Percentiles rank a stretch among this genome's conserved stretches.
Conservation (phyloP, 2,329 filamentous ascomycete species). For the Dothiorella sarmentorum region DNA sequence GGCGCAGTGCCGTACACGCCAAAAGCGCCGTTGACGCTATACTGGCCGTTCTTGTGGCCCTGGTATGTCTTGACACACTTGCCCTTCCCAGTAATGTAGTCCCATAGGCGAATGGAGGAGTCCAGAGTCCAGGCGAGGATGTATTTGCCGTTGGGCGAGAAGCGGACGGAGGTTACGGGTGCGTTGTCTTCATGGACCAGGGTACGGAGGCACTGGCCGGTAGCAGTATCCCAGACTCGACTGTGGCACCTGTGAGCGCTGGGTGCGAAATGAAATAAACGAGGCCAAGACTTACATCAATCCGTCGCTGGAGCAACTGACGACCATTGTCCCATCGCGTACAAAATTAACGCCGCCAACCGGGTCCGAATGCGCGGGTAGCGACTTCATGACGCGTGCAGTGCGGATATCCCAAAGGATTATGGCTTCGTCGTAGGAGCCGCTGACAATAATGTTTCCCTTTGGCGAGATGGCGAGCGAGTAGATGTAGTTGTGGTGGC, state of each 20-base stretch:
- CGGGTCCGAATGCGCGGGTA: slow-evolving; percentile 93
- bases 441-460: slow-evolving; percentile 92
- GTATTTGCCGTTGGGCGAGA: slow-evolving; percentile 90
- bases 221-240: slow-evolving; percentile 92
- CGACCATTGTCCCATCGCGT: slow-evolving; percentile 85
- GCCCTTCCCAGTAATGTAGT: slow-evolving; percentile 86
- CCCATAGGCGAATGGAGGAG: slow-evolving; percentile 86
- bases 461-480: slow-evolving; percentile 95
- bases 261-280: too few relatives aligned
- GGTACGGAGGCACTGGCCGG: slow-evolving; percentile 90
- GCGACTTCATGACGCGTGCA: slow-evolving; percentile 78
- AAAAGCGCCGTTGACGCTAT: slow-evolving; percentile 81
- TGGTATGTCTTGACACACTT: slow-evolving; percentile 96
- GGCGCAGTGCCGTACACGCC: slow-evolving; percentile 57
- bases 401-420: slow-evolving; percentile 95
- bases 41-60: slow-evolving; percentile 80
- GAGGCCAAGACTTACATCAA: slow-evolving; percentile 24
- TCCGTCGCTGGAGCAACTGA: slow-evolving; percentile 87
- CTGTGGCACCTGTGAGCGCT: slow-evolving; percentile 35
- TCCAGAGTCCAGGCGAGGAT: slow-evolving; percentile 91
- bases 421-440: slow-evolving; percentile 94
- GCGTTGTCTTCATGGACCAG: slow-evolving; percentile 96
- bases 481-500: slow-evolving; percentile 96
- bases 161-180: slow-evolving; percentile 82
- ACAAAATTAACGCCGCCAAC: slow-evolving; percentile 93